Evolutionary conservation across 495 filamentous ascomycete genomes (phyloP).

Genomic region (Tuber calosporum): DNA sequence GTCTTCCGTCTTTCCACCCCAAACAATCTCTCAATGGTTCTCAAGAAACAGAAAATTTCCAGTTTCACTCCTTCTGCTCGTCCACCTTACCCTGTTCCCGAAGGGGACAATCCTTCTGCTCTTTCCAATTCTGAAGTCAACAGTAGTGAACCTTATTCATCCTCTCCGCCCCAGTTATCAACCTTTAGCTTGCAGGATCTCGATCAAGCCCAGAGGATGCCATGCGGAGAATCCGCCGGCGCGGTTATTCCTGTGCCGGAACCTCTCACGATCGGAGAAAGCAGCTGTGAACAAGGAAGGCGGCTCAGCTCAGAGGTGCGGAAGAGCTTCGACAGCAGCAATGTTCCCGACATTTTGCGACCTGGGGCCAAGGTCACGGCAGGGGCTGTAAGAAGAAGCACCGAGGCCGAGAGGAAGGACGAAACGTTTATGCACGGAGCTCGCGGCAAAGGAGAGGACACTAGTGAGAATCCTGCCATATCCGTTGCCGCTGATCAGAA

Average conservation of each 20-base stretch:
- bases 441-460: background rate
- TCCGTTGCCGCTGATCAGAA: background rate
- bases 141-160: background rate
- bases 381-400: constrained; percentile 3
- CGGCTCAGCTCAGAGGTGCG: constrained; percentile 16
- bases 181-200: constrained; percentile 15
- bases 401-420: background rate
- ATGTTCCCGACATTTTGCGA: constrained; percentile 24
- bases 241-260: background rate
- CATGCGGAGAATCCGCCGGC: background rate
- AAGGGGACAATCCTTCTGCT: constrained; percentile 17
- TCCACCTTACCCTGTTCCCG: constrained; percentile 22
- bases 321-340: constrained; percentile 10
- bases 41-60: background rate
- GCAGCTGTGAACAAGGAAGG: constrained; percentile 8
- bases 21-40: background rate
- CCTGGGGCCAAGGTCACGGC: constrained; percentile 14
- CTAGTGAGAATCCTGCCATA: background rate
- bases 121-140: constrained; percentile 1
- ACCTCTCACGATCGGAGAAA: constrained; percentile 3
- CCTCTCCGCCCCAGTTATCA: constrained; percentile 9
- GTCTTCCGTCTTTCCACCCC: background rate
- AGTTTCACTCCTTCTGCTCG: background rate
- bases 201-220: constrained; percentile 12
- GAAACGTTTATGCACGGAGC: constrained; percentile 9